phyloP scores from a whole-genome alignment of 495 filamentous ascomycete species.

The Filosporella fistucella region DNA sequence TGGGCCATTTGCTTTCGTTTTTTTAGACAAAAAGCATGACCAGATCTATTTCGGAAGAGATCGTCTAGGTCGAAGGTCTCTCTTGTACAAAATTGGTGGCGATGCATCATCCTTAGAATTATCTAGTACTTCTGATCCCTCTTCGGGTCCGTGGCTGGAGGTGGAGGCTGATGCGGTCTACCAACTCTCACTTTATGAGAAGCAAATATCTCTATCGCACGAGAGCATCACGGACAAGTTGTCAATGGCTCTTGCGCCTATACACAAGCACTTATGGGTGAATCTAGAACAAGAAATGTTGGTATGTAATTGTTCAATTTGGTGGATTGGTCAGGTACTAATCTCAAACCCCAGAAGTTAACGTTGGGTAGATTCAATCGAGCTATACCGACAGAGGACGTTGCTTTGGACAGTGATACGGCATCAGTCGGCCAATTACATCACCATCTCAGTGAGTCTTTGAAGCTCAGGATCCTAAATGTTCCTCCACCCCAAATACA shows the following conservation, averaged over 20 bases:
- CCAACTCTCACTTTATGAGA: conserved; percentile 45
- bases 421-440: conserved; percentile 52
- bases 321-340: not conserved
- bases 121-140: conserved; percentile 68
- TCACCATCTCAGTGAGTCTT: conserved; percentile 55
- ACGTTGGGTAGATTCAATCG: conserved; percentile 19
- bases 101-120: conserved; percentile 50
- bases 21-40: conserved; percentile 59
- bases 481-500: conserved; percentile 55
- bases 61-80: conserved; percentile 78
- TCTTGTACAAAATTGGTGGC: conserved; percentile 51
- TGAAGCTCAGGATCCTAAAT: conserved; percentile 59
- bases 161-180: conserved; percentile 79
- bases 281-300: not conserved
- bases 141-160: conserved; percentile 61
- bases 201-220: not conserved
- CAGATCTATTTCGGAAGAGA: conserved; percentile 79
- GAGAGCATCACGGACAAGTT: not conserved
- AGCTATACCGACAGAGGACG: conserved; percentile 13
- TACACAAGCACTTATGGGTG: conserved; percentile 7
- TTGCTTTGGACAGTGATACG: conserved; percentile 40
- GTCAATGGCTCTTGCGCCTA: not conserved
- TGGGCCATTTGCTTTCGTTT: conserved; percentile 91
- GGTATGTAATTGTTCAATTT: not conserved
- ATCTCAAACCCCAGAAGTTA: not conserved